A percentile compares a stretch with the other conserved stretches of the same genome.
These are phyloP conservation scores for Xerocomus alliaceus DNA, from an alignment of 1,284 basidiomycete species.

Conservation along the genomic window DNA sequence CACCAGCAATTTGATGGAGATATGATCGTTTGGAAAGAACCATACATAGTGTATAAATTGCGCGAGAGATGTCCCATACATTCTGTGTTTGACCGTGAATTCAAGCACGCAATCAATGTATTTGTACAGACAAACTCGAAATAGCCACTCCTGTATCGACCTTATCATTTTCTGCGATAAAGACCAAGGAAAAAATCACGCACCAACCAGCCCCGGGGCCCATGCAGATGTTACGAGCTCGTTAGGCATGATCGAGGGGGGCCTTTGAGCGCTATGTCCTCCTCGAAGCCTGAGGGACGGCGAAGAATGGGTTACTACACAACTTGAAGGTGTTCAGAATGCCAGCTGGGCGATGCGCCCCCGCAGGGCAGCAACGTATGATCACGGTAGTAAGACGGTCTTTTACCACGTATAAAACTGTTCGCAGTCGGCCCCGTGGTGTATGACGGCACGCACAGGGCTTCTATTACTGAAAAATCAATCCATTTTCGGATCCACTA, in stretches of 20 bases:
- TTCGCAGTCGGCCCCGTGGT: too few relatives aligned
- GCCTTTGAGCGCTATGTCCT: background rate
- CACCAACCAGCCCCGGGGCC: slow-evolving; percentile 18
- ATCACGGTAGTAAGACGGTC: too few relatives aligned
- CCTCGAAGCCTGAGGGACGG: background rate
- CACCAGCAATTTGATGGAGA: slow-evolving; percentile 13
- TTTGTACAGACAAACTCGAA: slow-evolving; percentile 9
- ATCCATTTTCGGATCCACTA: too few relatives aligned
- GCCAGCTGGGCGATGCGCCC: background rate
- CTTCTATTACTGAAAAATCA: too few relatives aligned
- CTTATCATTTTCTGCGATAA: background rate
- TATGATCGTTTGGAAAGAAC: slow-evolving; percentile 11
- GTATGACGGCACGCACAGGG: too few relatives aligned
- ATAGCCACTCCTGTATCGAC: background rate
- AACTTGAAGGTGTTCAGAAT: background rate
- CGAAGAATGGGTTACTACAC: background rate
- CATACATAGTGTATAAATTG: slow-evolving; percentile 12
- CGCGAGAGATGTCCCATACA: slow-evolving; percentile 16
- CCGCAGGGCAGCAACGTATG: too few relatives aligned
- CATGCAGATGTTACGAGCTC: slow-evolving; percentile 5
- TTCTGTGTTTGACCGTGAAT: background rate
- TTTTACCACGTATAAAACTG: too few relatives aligned
- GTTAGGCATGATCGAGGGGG: background rate
- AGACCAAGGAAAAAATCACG: background rate
- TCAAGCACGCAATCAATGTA: background rate